Percentiles rank a stretch among this genome's conserved stretches.
Evolutionary conservation across 208 protist species (phyloP).

Genomic region (Herpetomonas muscarum): DNA sequence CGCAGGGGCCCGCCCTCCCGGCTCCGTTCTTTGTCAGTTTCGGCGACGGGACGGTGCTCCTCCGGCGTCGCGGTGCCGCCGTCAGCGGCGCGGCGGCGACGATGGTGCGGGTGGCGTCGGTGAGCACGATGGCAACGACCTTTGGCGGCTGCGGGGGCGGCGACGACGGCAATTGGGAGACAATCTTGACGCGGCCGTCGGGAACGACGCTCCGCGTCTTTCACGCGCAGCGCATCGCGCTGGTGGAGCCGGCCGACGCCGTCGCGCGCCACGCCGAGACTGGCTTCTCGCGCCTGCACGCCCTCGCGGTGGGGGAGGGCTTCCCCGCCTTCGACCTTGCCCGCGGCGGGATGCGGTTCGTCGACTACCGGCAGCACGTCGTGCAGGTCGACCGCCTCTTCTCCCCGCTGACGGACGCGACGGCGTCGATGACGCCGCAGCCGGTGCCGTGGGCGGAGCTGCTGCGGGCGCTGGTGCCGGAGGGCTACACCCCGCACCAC

Average conservation of each 20-base stretch:
- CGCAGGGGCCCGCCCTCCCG: neutral
- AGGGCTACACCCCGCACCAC: constrained; percentile 68
- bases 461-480: constrained; percentile 50
- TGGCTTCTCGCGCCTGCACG: neutral
- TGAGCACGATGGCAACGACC: neutral
- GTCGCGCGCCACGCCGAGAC: constrained; percentile 29
- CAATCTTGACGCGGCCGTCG: constrained; percentile 47
- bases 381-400: constrained; percentile 61
- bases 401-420: constrained; percentile 14
- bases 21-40: constrained; percentile 59
- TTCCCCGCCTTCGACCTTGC: constrained; percentile 81
- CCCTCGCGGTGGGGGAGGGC: constrained; percentile 64
- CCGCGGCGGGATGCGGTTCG: constrained; percentile 67
- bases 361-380: constrained; percentile 64
- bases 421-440: constrained; percentile 18
- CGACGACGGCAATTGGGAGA: constrained; percentile 33
- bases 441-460: constrained; percentile 41
- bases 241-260: constrained; percentile 65
- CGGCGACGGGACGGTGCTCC: constrained; percentile 68
- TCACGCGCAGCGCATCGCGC: constrained; percentile 51
- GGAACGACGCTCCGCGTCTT: constrained; percentile 61
- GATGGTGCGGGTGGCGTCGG: neutral
- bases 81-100: neutral
- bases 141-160: neutral
- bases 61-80: constrained; percentile 24